Evolutionary conservation across 1,284 basidiomycete genomes (phyloP).

Genomic region (Phenoliferia sp.): DNA sequence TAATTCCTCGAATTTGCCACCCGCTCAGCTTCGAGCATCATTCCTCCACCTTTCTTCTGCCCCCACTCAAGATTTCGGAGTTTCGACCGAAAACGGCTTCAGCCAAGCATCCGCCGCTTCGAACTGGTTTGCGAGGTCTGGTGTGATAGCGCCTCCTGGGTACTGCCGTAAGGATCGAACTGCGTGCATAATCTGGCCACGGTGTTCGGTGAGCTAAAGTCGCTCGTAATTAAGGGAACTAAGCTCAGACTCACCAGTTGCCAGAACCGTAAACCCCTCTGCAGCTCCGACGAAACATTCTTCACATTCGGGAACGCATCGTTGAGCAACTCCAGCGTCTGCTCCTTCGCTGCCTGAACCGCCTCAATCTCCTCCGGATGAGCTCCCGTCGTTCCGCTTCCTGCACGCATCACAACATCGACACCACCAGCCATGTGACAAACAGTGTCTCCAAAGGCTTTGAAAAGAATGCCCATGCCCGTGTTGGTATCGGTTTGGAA

Average conservation of each 20-base stretch:
- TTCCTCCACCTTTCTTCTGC: too few species aligned
- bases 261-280: constrained; percentile 97
- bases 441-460: constrained; percentile 53
- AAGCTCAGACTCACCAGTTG: constrained; percentile 60
- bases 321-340: constrained; percentile 85
- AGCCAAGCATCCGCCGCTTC: constrained; percentile 91
- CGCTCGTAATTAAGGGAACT: neutral
- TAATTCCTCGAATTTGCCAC: too few species aligned
- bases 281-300: constrained; percentile 76
- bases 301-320: constrained; percentile 90
- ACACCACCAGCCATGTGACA: constrained; percentile 30
- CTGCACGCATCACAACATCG: constrained; percentile 39
- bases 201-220: neutral
- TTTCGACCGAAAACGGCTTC: constrained; percentile 49
- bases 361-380: constrained; percentile 58
- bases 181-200: constrained; percentile 68
- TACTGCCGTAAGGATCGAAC: constrained; percentile 75
- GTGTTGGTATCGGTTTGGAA: constrained; percentile 97
- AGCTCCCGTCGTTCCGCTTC: constrained; percentile 57
- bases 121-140: constrained; percentile 86
- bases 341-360: constrained; percentile 74
- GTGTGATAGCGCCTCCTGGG: constrained; percentile 64
- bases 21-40: too few species aligned
- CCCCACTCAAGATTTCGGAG: too few species aligned
- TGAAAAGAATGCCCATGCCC: constrained; percentile 93